phyloP scores from a whole-genome alignment of 352 stramenopile species.

The Phytophthora fragariae region DNA sequence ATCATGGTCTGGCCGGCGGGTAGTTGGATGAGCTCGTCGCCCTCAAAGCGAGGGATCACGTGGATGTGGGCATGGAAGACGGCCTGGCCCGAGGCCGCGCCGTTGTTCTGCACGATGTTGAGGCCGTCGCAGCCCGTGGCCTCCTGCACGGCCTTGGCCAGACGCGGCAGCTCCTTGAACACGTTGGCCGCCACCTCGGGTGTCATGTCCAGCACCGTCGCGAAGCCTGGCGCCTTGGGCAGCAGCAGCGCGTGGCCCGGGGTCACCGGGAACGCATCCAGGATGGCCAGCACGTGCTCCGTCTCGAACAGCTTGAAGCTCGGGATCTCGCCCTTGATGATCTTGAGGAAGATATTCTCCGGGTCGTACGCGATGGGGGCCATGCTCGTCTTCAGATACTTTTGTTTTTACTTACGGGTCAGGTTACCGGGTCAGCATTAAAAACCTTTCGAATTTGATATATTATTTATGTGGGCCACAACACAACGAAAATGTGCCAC shows the following conservation, averaged over 20 bases:
- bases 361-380: conserved; percentile 65
- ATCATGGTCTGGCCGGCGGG: conserved; percentile 68
- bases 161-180: conserved; percentile 78
- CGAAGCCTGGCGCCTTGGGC: conserved; percentile 72
- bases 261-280: conserved; percentile 78
- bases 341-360: conserved; percentile 86
- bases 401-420: not conserved
- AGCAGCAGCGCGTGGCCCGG: conserved; percentile 77
- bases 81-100: conserved; percentile 61
- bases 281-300: conserved; percentile 83
- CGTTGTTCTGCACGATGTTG: conserved; percentile 90
- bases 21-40: conserved; percentile 66
- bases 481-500: not conserved
- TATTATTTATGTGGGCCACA: not conserved
- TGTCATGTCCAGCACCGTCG: conserved; percentile 77
- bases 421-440: no score
- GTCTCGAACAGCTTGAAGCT: conserved; percentile 90
- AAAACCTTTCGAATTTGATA: not conserved
- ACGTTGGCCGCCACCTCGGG: conserved; percentile 71
- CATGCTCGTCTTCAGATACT: conserved; percentile 31
- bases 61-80: conserved; percentile 87
- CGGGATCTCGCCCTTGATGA: conserved; percentile 79
- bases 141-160: conserved; percentile 78
- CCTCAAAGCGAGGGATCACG: conserved; percentile 78
- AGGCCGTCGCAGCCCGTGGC: conserved; percentile 72